These are phyloP conservation scores for Ceratocystis papillata DNA, from an alignment of 2,329 filamentous ascomycete genomes.

Conservation along the genomic window DNA sequence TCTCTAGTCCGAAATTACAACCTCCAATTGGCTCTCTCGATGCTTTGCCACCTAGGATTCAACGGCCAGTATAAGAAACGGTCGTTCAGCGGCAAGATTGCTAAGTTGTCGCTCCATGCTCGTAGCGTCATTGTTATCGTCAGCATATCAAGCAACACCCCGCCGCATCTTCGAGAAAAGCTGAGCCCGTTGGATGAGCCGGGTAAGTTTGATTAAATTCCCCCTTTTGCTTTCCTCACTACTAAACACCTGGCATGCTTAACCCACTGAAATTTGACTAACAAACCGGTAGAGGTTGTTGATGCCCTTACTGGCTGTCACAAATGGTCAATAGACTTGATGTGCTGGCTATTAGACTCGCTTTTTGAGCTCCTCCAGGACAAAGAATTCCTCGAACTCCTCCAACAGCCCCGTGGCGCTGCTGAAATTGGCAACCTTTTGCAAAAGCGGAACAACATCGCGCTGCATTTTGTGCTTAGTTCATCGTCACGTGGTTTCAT, in stretches of 20 bases:
- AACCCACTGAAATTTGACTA: neutral
- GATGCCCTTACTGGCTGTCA: conserved; percentile 62
- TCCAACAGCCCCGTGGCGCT: conserved; percentile 35
- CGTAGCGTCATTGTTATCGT: conserved; percentile 59
- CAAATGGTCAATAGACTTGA: conserved; percentile 65
- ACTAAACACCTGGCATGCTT: too few relatives aligned
- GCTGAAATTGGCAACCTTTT: conserved; percentile 41
- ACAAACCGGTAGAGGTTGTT: conserved; percentile 49
- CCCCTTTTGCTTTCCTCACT: neutral
- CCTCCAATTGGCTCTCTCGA: conserved; percentile 65
- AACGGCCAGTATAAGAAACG: conserved; percentile 51
- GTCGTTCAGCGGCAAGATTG: conserved; percentile 59
- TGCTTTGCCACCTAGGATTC: conserved; percentile 69
- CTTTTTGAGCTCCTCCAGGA: conserved; percentile 48
- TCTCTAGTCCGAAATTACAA: conserved; percentile 60
- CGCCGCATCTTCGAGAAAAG: conserved; percentile 44
- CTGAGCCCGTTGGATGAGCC: conserved; percentile 52
- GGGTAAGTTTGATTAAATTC: conserved; percentile 29
- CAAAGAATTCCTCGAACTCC: conserved; percentile 40
- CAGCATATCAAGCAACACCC: conserved; percentile 50
- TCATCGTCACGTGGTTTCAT: conserved; percentile 65
- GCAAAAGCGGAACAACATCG: conserved; percentile 45
- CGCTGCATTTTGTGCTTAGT: conserved; percentile 56
- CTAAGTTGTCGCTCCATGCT: conserved; percentile 63
- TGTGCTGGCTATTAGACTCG: conserved; percentile 51